Percentiles rank a stretch among this genome's conserved stretches.
These are phyloP conservation scores for Pseudogymnoascus sp. DNA, from an alignment of 2,329 filamentous ascomycete genomes.

Conservation along the genomic window DNA sequence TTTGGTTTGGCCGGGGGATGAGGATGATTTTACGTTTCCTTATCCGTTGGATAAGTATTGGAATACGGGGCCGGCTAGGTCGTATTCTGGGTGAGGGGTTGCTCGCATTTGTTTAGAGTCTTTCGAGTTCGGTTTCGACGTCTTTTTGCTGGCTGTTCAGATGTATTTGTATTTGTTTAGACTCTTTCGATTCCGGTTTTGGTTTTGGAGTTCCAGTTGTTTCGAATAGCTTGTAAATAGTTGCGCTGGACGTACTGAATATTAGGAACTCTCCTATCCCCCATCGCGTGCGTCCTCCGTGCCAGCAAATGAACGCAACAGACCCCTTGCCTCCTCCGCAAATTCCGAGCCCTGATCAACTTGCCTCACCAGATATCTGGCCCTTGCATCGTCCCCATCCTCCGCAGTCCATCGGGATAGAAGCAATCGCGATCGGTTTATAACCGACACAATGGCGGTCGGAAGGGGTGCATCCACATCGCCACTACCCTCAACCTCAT, in stretches of 20 bases:
- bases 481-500: background rate
- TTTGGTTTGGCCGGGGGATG: background rate
- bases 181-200: background rate
- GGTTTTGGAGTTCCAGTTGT: background rate
- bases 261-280: background rate
- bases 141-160: too few relatives aligned
- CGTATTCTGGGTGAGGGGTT: background rate
- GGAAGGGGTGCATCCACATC: background rate
- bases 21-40: background rate
- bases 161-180: background rate
- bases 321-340: background rate
- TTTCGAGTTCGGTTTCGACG: too few relatives aligned
- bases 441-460: background rate
- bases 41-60: background rate
- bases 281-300: background rate
- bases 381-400: background rate
- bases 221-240: background rate
- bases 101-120: too few relatives aligned
- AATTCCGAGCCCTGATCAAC: background rate
- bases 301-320: background rate
- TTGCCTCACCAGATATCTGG: background rate
- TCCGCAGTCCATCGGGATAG: background rate
- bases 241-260: background rate
- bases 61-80: background rate
- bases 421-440: background rate